These are phyloP conservation scores for Cryoendolithus antarcticus DNA, from an alignment of 2,329 filamentous ascomycete genomes.

Conservation along the genomic window DNA sequence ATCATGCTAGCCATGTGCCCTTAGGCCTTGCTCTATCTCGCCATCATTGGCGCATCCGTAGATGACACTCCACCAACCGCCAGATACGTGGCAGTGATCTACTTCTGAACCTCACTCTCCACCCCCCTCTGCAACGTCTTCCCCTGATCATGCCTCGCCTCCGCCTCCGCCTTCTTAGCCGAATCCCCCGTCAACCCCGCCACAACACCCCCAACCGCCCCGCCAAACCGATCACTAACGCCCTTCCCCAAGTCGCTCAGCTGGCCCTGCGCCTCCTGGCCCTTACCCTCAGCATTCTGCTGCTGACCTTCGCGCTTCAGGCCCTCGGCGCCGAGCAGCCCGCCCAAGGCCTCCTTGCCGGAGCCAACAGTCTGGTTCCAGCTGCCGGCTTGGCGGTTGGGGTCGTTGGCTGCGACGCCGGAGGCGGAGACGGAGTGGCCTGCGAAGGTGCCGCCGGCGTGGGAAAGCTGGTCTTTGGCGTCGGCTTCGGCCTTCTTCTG, in stretches of 20 bases:
- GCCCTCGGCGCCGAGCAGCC: conserved; percentile 59
- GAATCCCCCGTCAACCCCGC: conserved; percentile 63
- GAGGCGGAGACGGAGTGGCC: conserved; percentile 56
- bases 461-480: conserved; percentile 59
- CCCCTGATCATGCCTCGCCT: conserved; percentile 62
- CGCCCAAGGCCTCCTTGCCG: conserved; percentile 70
- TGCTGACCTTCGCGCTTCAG: conserved; percentile 62
- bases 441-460: conserved; percentile 62
- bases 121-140: conserved; percentile 77
- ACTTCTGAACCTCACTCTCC: conserved; percentile 68
- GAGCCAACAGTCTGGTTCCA: conserved; percentile 87
- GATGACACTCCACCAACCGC: too few species aligned
- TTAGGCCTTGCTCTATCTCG: background rate
- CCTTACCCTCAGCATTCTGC: conserved; percentile 71
- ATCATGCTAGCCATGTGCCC: background rate
- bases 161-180: conserved; percentile 50
- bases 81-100: conserved; percentile 26
- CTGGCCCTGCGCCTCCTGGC: conserved; percentile 73
- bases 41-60: too few species aligned
- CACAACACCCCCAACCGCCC: conserved; percentile 57
- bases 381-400: conserved; percentile 56
- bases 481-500: conserved; percentile 53
- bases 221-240: conserved; percentile 38
- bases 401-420: conserved; percentile 61
- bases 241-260: conserved; percentile 61